Base-by-base conservation (phyloP, 2,329 filamentous ascomycete genomes). In the Fusarium miscanthi region DNA sequence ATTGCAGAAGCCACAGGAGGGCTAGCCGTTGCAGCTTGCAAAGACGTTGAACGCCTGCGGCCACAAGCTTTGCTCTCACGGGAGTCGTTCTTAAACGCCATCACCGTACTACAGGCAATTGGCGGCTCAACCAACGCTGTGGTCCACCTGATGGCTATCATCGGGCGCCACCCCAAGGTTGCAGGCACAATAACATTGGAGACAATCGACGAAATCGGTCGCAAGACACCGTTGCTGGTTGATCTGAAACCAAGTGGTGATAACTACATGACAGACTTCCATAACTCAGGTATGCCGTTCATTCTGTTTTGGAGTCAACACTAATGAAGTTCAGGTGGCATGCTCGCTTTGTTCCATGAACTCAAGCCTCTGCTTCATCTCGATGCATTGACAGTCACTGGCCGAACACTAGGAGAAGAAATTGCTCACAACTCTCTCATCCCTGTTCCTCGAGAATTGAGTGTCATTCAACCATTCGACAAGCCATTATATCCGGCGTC, bases 221-320 rank as follows among this genome's bases (percentile, higher is more conserved):
- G 94, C 73, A 90, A 88, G 72, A 94, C 94, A 3, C 94, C 94
- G 0, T 90, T 96, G 77, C 88, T 97, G 43, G 93, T 95, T 2
- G 92, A 97, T 78, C 86, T 97, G 23, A 94, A 95, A n/a, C 95
- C 95, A 0, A 93, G 90, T 66, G 95, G 95, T 2, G 91, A 92
- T 60, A 95, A 94, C 79, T 93, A 94, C 80, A 97, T 97, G 91
- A 93, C 92, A 8, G 94, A 98, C 78, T 90, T 98, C 43, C 96
- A 96, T 81, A 92, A 94, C 9, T 66, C 64, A 27, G 64, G 63
- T 66, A 66, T 40, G 37, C 8, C 2, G 2, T 8, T 5, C 5
- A 7, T 3, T 2, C 5, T 17, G 2, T 38, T 23, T 0, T n/a
- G 19, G 1, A 2, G 37, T 4, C 3, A 8, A 5, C 5, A 9